phyloP scores from a whole-genome alignment of 345 rosid species.

The Syzygium aromaticum region DNA sequence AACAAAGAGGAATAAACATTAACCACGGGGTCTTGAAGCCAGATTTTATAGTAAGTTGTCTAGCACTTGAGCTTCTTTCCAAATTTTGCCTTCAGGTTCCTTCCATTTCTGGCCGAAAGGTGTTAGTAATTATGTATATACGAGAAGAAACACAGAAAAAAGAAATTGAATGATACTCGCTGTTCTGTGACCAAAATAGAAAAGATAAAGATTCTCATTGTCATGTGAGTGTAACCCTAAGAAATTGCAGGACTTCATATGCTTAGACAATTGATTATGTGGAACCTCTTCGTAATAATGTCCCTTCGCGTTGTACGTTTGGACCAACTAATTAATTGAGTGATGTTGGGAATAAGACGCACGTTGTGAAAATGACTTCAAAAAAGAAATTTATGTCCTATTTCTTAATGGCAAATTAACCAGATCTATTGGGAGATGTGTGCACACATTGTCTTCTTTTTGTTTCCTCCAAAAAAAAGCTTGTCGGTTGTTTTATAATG shows the following conservation, averaged over 20 bases:
- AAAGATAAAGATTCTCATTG: not conserved
- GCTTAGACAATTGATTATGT: not conserved
- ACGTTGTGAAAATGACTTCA: not conserved
- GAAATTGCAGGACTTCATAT: not conserved
- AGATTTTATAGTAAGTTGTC: not conserved
- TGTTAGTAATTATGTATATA: not conserved
- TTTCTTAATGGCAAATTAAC: not conserved
- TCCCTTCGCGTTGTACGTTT: not conserved
- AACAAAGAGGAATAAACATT: not conserved
- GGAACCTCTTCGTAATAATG: not conserved
- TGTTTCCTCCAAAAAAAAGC: not conserved
- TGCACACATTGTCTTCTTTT: not conserved
- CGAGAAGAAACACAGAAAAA: not conserved
- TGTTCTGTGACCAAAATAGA: not conserved
- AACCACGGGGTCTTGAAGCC: not conserved
- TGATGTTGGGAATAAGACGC: not conserved
- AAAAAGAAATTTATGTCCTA: not conserved
- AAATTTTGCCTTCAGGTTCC: not conserved
- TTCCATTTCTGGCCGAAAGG: not conserved
- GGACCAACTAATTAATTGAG: not conserved
- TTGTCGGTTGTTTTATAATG: not conserved
- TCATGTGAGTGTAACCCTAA: not conserved
- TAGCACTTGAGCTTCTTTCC: not conserved
- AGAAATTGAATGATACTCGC: not conserved
- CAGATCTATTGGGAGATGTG: not conserved